Percentiles rank a stretch among this genome's conserved stretches.
phyloP scores from a whole-genome alignment of 169 alveolate genomes.

The Perkinsus chesapeaki region DNA sequence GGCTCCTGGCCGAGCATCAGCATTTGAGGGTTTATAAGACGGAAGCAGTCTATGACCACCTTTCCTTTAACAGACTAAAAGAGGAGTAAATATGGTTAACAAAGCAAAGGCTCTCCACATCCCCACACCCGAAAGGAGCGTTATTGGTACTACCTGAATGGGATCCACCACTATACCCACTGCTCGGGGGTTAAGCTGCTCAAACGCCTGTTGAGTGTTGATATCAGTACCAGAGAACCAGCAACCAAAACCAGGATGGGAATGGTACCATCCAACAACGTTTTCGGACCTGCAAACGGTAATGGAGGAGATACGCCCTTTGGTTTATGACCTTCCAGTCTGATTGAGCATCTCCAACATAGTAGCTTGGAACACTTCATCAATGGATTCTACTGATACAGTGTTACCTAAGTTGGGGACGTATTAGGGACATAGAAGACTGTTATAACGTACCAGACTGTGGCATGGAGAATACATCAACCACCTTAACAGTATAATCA shows the following conservation, averaged over 20 bases:
- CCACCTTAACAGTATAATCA: constrained; percentile 98
- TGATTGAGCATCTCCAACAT: constrained; percentile 96
- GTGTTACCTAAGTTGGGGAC: constrained; percentile 58
- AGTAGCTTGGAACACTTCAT: constrained; percentile 96
- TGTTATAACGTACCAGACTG: constrained; percentile 81
- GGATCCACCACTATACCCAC: constrained; percentile 99
- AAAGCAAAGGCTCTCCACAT: neutral
- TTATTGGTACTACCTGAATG: constrained; percentile 57
- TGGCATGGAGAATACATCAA: constrained; percentile 99
- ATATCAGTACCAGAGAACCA: constrained; percentile 97
- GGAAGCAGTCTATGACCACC: constrained; percentile 98
- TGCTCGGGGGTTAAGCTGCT: constrained; percentile 93
- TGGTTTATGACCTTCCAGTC: constrained; percentile 93
- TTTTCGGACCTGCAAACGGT: constrained; percentile 11
- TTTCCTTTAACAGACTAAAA: constrained; percentile 79
- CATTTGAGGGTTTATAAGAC: constrained; percentile 91
- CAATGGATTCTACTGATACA: constrained; percentile 98
- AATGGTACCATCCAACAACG: constrained; percentile 98
- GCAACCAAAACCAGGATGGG: constrained; percentile 99
- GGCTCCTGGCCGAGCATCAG: constrained; percentile 92
- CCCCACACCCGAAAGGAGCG: neutral
- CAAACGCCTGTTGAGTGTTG: constrained; percentile 96
- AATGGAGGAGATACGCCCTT: neutral
- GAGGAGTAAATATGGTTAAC: neutral
- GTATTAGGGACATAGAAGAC: neutral